Percentiles rank a stretch among this genome's conserved stretches.
Evolutionary conservation across 768 basidiomycete genomes (phyloP).

Genomic region (Macrolepiota dolichaula): DNA sequence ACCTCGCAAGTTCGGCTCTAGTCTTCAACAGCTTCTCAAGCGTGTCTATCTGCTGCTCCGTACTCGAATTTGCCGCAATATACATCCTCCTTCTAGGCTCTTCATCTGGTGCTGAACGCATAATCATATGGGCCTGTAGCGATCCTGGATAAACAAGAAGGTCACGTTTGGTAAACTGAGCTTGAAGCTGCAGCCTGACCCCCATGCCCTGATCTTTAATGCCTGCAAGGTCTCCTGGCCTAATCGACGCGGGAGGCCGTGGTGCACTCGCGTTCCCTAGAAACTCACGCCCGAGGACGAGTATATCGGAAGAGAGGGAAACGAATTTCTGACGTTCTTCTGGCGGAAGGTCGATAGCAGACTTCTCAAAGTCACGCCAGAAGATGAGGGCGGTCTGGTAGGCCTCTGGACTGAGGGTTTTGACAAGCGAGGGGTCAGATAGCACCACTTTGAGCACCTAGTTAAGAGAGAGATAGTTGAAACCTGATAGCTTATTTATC

Average conservation of each 20-base stretch:
- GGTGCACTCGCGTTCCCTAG: conserved; percentile 62
- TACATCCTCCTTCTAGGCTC: conserved; percentile 81
- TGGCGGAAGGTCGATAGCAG: conserved; percentile 86
- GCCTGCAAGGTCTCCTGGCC: conserved; percentile 66
- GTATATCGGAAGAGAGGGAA: conserved; percentile 83
- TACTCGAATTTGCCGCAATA: conserved; percentile 76
- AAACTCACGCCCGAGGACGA: conserved; percentile 85
- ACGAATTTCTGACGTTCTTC: conserved; percentile 80
- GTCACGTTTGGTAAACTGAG: conserved; percentile 71
- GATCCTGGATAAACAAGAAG: conserved; percentile 82
- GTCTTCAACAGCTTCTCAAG: conserved; percentile 74
- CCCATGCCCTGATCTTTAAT: conserved; percentile 79
- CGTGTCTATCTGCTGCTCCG: conserved; percentile 67
- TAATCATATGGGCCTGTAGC: conserved; percentile 90
- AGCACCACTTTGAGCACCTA: conserved; percentile 73
- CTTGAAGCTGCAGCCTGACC: conserved; percentile 67
- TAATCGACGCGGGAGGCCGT: conserved; percentile 65
- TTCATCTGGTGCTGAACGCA: conserved; percentile 83
- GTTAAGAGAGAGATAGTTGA: background rate
- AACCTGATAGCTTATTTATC: background rate
- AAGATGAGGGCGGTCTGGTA: conserved; percentile 88
- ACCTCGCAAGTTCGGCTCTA: conserved; percentile 76
- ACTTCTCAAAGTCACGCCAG: conserved; percentile 96
- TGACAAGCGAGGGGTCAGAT: conserved; percentile 61
- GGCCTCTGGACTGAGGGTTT: conserved; percentile 71